These are phyloP conservation scores for Antrodiella citrinella DNA, from an alignment of 768 basidiomycete genomes.

Conservation along the genomic window DNA sequence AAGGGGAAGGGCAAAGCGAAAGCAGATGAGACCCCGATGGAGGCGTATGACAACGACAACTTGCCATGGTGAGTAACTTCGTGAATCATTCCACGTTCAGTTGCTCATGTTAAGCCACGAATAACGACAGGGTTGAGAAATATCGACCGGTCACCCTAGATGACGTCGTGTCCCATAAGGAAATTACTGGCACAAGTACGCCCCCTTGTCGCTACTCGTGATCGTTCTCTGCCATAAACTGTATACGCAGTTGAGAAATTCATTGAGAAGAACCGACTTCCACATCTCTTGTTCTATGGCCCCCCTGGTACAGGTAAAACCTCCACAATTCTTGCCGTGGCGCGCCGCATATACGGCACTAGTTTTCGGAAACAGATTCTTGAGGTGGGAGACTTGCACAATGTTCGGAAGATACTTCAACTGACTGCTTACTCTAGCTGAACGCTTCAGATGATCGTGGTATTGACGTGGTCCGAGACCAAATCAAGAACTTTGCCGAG, in stretches of 20 bases:
- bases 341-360: constrained; percentile 85
- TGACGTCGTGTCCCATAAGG: constrained; percentile 95
- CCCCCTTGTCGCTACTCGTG: constrained; percentile 5
- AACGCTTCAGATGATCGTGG: constrained; percentile 99
- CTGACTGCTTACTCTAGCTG: constrained; percentile 41
- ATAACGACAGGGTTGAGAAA: constrained; percentile 98
- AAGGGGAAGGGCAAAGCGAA: constrained; percentile 64
- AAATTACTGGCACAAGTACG: constrained; percentile 91
- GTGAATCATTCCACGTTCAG: not conserved
- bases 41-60: constrained; percentile 46
- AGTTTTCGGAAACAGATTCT: constrained; percentile 88
- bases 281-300: constrained; percentile 94
- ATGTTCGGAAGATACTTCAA: constrained; percentile 3
- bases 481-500: constrained; percentile 98
- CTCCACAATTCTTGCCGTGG: constrained; percentile 92
- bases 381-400: constrained; percentile 47
- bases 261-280: constrained; percentile 88
- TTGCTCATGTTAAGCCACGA: not conserved
- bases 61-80: constrained; percentile 82
- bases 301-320: constrained; percentile 99
- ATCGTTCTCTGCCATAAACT: constrained; percentile 2
- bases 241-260: constrained; percentile 79
- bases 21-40: constrained; percentile 33
- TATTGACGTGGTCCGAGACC: constrained; percentile 97
- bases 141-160: constrained; percentile 87